phyloP scores from a whole-genome alignment of 768 basidiomycete genomes.

The Rhodotorula kratochvilovae region DNA sequence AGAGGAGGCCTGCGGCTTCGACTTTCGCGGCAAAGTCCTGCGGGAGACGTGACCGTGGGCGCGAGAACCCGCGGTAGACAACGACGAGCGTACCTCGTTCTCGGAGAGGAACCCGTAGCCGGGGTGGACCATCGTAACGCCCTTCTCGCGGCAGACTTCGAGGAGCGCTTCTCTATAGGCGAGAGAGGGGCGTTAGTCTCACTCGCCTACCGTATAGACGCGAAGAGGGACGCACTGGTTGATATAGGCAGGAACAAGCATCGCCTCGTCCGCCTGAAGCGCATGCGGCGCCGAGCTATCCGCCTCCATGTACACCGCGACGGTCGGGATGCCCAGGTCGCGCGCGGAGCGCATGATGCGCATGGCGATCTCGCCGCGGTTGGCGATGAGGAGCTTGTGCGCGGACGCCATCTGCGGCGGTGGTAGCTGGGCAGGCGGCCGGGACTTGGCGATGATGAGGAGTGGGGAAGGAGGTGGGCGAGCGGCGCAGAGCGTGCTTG shows the following conservation, averaged over 20 bases:
- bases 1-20: conserved; percentile 12
- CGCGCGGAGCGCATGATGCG: conserved; percentile 61
- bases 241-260: conserved; percentile 49
- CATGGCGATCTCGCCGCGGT: conserved; percentile 68
- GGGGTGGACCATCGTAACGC: conserved; percentile 40
- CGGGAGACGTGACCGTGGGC: background rate
- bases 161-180: conserved; percentile 39
- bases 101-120: conserved; percentile 45
- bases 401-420: background rate
- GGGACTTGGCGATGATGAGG: too few species aligned
- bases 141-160: conserved; percentile 22
- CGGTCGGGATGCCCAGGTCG: conserved; percentile 54
- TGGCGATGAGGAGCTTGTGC: conserved; percentile 55
- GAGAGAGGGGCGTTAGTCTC: too few species aligned
- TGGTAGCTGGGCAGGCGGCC: too few species aligned
- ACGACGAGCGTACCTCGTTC: conserved; percentile 20
- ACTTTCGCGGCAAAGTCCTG: conserved; percentile 24
- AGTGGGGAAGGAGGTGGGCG: too few species aligned
- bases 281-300: conserved; percentile 62
- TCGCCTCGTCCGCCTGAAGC: conserved; percentile 50
- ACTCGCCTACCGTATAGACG: too few species aligned
- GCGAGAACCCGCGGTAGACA: too few species aligned
- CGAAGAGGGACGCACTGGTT: conserved; percentile 19
- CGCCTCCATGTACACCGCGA: conserved; percentile 60
- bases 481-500: too few species aligned